Base-by-base conservation (phyloP, 2,329 filamentous ascomycete genomes). In the Nemania sp. region DNA sequence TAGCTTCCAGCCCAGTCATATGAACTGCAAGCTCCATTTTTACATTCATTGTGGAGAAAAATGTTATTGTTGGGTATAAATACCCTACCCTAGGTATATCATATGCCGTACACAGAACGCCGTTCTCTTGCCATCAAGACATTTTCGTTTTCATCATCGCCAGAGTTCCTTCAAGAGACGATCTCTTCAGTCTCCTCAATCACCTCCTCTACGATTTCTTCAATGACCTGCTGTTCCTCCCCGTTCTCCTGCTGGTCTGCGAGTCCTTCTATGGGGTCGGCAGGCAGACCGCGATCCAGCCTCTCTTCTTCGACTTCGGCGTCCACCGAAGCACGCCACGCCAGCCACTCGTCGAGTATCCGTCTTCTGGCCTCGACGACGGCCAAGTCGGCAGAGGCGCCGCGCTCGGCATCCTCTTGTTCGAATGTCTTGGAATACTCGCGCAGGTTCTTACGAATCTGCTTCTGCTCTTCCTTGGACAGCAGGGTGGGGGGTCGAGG, bases 341-440 rank as follows among this genome's bases (percentile, higher is more conserved):
- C 86, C 70, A 88, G 77, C 95, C 95, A 99, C 79, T 98, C 94
- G 68, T 90, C 86, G 70, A 99, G 87, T 73, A 92, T 81, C 71
- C 87, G 83, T 74, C 94, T 88, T 69, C 95, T 87, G 68, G 87
- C 88, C 78, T 98, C 94, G 64, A 99, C 90, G 52, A 99, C 92
- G 37, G 93, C 94, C 72, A 93, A 87, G 80, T 98, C 95, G 70
- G 94, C 95, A 57, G 92, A 94, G 64, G 93, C 94, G 73, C 93
- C 93, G 74, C 94, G 92, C 74, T 96, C 92, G 66, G 90, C 87
- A 78, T 99, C 96, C 75, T 97, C 90, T 79, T 97, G 92, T 70
- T 99, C 95, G 76, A 99, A 99, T 67, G 90, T 83, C 74, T 91
- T 91, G 76, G 89, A 92, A 86, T 97, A 99, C 78, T 98, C 95